Conservation (phyloP, 768 basidiomycete species). For the Pulveroboletus sp. region DNA sequence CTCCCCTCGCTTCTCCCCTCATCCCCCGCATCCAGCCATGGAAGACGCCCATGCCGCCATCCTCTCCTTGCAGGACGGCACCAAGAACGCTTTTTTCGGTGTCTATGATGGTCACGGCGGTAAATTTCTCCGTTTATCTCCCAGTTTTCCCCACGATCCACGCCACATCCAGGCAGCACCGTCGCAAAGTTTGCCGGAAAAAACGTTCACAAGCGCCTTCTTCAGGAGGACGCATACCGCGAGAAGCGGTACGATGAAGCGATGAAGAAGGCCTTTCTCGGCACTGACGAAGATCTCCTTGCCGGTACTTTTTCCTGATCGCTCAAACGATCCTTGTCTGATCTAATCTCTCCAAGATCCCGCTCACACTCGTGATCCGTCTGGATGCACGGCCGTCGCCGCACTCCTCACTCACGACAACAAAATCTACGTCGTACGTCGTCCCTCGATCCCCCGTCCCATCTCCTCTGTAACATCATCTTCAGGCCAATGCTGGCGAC, state of each 20-base stretch:
- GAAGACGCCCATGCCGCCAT: conserved; percentile 89
- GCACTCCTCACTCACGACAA: conserved; percentile 74
- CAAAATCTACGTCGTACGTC: conserved; percentile 74
- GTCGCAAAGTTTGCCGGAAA: conserved; percentile 87
- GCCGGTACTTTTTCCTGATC: conserved; percentile 50
- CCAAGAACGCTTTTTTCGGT: conserved; percentile 79
- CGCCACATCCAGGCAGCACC: conserved; percentile 53
- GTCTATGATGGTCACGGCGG: conserved; percentile 99
- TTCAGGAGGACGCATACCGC: conserved; percentile 68
- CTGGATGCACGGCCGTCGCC: conserved; percentile 94
- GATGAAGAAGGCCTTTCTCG: conserved; percentile 85
- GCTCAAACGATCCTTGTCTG: neutral
- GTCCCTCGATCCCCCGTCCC: conserved; percentile 8
- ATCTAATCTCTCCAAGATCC: conserved; percentile 53
- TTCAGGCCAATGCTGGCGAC: conserved; percentile 95
- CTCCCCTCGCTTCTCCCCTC: neutral
- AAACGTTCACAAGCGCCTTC: conserved; percentile 74
- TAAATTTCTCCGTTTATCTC: conserved; percentile 31
- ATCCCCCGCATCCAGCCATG: conserved; percentile 63
- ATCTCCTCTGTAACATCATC: conserved; percentile 1
- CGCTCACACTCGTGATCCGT: conserved; percentile 83
- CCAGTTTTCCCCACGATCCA: neutral
- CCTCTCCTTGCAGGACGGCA: conserved; percentile 58
- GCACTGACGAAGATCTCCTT: conserved; percentile 91
- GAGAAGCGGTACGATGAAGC: conserved; percentile 68